Conservation (phyloP, 306 rosid species). For the Glycyrrhiza uralensis region DNA sequence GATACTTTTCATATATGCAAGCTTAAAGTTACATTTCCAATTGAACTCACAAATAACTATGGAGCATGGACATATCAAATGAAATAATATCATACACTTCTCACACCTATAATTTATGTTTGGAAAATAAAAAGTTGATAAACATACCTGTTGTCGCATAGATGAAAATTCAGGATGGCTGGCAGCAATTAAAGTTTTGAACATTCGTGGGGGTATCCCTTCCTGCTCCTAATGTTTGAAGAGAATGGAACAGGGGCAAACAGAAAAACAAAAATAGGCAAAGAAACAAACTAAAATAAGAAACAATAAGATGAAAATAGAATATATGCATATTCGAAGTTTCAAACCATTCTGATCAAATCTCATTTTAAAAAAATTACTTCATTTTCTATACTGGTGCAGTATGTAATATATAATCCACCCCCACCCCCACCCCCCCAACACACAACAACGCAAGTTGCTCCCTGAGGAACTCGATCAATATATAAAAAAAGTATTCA, state of each 20-base stretch:
- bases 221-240: slow-evolving; percentile 58
- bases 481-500: not conserved
- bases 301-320: not conserved
- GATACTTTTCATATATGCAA: not conserved
- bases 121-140: slow-evolving; percentile 1
- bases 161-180: slow-evolving; percentile 98
- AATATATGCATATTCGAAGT: not conserved
- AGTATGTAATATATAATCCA: not conserved
- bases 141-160: slow-evolving; percentile 84
- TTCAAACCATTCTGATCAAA: not conserved
- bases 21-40: slow-evolving; percentile 8
- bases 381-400: not conserved
- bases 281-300: slow-evolving; percentile 5
- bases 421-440: not conserved
- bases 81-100: not conserved
- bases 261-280: slow-evolving; percentile 16
- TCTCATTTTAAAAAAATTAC: not conserved
- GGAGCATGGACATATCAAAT: not conserved
- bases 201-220: slow-evolving; percentile 90
- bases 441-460: not conserved
- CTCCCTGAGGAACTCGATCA: not conserved
- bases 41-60: not conserved
- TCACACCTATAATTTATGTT: not conserved
- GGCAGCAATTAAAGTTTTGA: slow-evolving; percentile 89
- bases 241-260: not conserved